Conservation (phyloP, 164 flowering plant genomes). For the Nymphaea colorata region DNA sequence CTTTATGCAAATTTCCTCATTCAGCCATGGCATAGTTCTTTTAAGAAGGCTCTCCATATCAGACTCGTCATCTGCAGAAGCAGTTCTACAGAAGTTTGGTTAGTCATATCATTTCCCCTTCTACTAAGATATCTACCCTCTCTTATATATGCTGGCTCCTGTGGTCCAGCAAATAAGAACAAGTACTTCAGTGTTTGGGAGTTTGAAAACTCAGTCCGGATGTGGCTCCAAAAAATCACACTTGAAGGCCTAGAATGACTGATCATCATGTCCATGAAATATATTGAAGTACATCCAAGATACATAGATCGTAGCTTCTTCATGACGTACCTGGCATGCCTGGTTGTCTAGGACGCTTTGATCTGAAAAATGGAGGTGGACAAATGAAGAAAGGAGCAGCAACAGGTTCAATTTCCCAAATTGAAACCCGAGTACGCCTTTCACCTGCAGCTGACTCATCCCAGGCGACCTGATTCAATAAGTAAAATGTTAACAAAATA, state of each 20-base stretch:
- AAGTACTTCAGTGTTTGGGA: too few relatives aligned
- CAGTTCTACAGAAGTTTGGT: background rate
- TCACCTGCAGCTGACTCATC: constrained; percentile 96
- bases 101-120: too few relatives aligned
- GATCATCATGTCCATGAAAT: too few relatives aligned
- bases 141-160: too few relatives aligned
- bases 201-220: too few relatives aligned
- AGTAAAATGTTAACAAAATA: background rate
- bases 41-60: constrained; percentile 63
- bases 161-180: too few relatives aligned
- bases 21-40: constrained; percentile 89
- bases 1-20: constrained; percentile 59
- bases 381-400: constrained; percentile 95
- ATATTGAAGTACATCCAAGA: too few relatives aligned
- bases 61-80: constrained; percentile 64
- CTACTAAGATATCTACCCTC: too few relatives aligned
- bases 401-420: constrained; percentile 99
- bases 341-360: constrained; percentile 85
- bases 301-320: too few relatives aligned
- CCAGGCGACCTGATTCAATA: constrained; percentile 76
- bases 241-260: too few relatives aligned
- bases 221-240: too few relatives aligned
- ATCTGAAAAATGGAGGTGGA: constrained; percentile 86
- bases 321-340: constrained; percentile 73
- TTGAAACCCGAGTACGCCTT: constrained; percentile 79